Conservation (phyloP, 2,329 filamentous ascomycete species). For the Sclerotiophoma versabilis region DNA sequence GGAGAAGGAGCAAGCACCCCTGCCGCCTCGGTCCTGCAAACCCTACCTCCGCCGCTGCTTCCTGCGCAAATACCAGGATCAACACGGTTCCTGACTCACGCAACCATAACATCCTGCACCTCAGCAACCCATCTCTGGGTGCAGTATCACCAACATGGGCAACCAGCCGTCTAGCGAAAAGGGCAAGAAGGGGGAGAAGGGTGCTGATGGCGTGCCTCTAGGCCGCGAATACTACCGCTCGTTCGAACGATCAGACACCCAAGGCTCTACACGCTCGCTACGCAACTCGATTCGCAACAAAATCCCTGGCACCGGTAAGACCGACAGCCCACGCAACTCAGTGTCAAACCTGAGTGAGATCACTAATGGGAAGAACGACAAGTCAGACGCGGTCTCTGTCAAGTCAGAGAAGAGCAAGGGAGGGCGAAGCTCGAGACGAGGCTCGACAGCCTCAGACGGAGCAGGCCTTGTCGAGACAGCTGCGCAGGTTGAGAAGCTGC, state of each 20-base stretch:
- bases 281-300: slow-evolving; percentile 83
- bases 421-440: slow-evolving; percentile 44
- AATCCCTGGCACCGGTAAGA: slow-evolving; percentile 74
- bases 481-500: slow-evolving; percentile 44
- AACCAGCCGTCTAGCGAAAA: slow-evolving; percentile 74
- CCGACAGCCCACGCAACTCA: slow-evolving; percentile 83
- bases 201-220: slow-evolving; percentile 65
- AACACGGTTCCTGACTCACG: slow-evolving; percentile 14
- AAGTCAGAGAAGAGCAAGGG: slow-evolving; percentile 70
- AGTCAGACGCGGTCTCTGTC: slow-evolving; percentile 76
- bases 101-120: slow-evolving; percentile 10
- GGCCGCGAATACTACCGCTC: slow-evolving; percentile 80
- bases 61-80: slow-evolving; percentile 5
- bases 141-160: slow-evolving; percentile 67
- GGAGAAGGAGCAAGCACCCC: slow-evolving; percentile 26
- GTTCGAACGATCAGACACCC: slow-evolving; percentile 90
- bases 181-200: slow-evolving; percentile 54
- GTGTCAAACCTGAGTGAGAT: slow-evolving; percentile 60
- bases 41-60: slow-evolving; percentile 27
- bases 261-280: slow-evolving; percentile 88
- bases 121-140: slow-evolving; percentile 15
- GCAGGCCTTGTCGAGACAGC: slow-evolving; percentile 38
- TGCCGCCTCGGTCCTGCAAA: slow-evolving; percentile 25
- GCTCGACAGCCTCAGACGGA: slow-evolving; percentile 44
- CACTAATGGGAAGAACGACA: slow-evolving; percentile 64